Conservation (phyloP, 2,329 filamentous ascomycete genomes). For the Elsinoe fawcettii region DNA sequence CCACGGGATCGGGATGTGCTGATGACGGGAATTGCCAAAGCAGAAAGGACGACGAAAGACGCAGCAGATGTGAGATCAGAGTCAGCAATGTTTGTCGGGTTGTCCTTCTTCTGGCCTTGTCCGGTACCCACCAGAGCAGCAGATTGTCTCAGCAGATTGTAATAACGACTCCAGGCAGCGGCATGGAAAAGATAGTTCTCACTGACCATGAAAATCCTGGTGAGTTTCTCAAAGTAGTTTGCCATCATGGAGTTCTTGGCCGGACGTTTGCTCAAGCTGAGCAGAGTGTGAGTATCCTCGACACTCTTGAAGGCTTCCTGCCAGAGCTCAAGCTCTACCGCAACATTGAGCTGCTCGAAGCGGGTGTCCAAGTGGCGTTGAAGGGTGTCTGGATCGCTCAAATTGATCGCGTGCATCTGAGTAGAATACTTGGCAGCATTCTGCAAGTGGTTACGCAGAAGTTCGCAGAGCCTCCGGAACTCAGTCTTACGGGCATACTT, state of each 20-base stretch:
- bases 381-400: constrained; percentile 93
- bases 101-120: constrained; percentile 87
- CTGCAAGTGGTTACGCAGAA: constrained; percentile 96
- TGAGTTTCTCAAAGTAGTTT: constrained; percentile 99
- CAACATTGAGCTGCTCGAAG: constrained; percentile 97
- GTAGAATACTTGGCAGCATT: constrained; percentile 98
- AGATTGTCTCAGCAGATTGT: constrained; percentile 89
- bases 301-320: constrained; percentile 99
- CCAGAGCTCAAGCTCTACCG: constrained; percentile 96
- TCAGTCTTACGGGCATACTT: constrained; percentile 99
- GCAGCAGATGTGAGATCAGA: constrained; percentile 88
- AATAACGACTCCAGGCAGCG: constrained; percentile 94
- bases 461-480: constrained; percentile 95
- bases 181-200: constrained; percentile 99
- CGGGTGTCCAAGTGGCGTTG: constrained; percentile 96
- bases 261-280: constrained; percentile 95
- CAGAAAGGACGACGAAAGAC: constrained; percentile 90
- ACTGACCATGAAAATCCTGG: constrained; percentile 94
- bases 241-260: constrained; percentile 99
- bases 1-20: constrained; percentile 95
- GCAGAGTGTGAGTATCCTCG: constrained; percentile 94
- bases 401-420: constrained; percentile 99
- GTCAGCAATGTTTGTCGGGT: constrained; percentile 73
- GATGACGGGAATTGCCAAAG: constrained; percentile 96
- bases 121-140: constrained; percentile 73